Conservation (phyloP, 2,329 filamentous ascomycete genomes). For the Colletotrichum filicis region DNA sequence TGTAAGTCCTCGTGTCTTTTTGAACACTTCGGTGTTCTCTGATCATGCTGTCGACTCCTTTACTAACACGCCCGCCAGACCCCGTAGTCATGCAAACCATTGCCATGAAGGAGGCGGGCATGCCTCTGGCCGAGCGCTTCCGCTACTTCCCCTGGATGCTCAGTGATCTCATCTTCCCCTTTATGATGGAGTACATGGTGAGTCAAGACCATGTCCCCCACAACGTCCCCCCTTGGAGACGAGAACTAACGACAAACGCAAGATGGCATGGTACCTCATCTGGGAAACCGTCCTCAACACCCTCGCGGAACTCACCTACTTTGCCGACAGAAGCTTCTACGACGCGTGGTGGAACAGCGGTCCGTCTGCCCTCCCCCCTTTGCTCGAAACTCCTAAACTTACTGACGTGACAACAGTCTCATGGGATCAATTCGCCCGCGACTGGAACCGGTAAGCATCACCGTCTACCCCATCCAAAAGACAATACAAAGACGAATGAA, state of each 20-base stretch:
- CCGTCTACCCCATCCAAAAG: neutral
- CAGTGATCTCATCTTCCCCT: constrained; percentile 80
- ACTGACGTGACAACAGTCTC: constrained; percentile 51
- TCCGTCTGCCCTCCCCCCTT: constrained; percentile 39
- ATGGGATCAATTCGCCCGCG: constrained; percentile 82
- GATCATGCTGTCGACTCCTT: neutral
- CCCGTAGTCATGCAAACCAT: constrained; percentile 77
- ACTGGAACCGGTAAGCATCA: constrained; percentile 72
- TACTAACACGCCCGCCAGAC: constrained; percentile 49
- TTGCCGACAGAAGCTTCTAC: constrained; percentile 81
- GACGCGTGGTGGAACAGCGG: constrained; percentile 72
- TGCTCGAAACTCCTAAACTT: neutral
- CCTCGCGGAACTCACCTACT: constrained; percentile 79
- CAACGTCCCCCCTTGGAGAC: neutral
- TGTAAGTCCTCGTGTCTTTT: constrained; percentile 48
- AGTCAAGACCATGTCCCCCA: constrained; percentile 20
- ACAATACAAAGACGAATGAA: no score
- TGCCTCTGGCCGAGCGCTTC: constrained; percentile 70
- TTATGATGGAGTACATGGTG: constrained; percentile 80
- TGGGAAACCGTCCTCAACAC: constrained; percentile 83
- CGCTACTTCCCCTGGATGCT: constrained; percentile 79
- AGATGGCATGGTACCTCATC: constrained; percentile 82
- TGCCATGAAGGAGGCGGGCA: constrained; percentile 73
- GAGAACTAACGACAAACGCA: neutral
- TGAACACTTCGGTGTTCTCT: no score